Percentiles rank a stretch among this genome's conserved stretches.
Conservation (phyloP, 1,284 basidiomycete species). For the Moesziomyces parantarcticus region DNA sequence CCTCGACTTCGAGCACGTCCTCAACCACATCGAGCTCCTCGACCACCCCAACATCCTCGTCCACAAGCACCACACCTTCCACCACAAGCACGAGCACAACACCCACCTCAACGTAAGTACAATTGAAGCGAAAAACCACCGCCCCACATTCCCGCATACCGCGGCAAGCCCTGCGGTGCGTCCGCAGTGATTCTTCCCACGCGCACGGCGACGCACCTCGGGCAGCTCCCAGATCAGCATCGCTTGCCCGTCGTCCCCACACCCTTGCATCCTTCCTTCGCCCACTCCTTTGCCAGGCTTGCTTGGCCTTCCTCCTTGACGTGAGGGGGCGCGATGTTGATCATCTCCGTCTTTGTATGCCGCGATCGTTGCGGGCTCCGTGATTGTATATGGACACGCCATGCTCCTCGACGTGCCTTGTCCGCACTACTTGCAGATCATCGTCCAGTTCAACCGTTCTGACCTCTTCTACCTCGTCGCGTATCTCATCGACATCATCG, state of each 20-base stretch:
- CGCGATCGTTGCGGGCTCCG: slow-evolving; percentile 1
- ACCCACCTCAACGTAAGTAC: slow-evolving; percentile 46
- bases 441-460: slow-evolving; percentile 34
- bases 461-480: slow-evolving; percentile 31
- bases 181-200: slow-evolving; percentile 22
- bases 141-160: not conserved
- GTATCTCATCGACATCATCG: slow-evolving; percentile 11
- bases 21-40: slow-evolving; percentile 11
- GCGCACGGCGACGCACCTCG: slow-evolving; percentile 22
- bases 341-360: slow-evolving; percentile 27
- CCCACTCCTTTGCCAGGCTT: not conserved
- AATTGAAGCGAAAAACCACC: not conserved
- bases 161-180: slow-evolving; percentile 4
- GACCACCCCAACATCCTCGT: slow-evolving; percentile 4
- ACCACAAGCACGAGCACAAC: slow-evolving; percentile 28
- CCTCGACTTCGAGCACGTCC: slow-evolving; percentile 5
- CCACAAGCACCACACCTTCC: slow-evolving; percentile 13
- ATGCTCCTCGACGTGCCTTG: slow-evolving; percentile 5
- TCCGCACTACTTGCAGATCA: slow-evolving; percentile 14
- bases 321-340: slow-evolving; percentile 25
- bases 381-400: not conserved
- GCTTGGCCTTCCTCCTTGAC: slow-evolving; percentile 7
- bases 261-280: not conserved
- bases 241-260: not conserved
- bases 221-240: slow-evolving; percentile 1